Conservation (phyloP, 164 flowering plant species). For the Berberis thunbergii region DNA sequence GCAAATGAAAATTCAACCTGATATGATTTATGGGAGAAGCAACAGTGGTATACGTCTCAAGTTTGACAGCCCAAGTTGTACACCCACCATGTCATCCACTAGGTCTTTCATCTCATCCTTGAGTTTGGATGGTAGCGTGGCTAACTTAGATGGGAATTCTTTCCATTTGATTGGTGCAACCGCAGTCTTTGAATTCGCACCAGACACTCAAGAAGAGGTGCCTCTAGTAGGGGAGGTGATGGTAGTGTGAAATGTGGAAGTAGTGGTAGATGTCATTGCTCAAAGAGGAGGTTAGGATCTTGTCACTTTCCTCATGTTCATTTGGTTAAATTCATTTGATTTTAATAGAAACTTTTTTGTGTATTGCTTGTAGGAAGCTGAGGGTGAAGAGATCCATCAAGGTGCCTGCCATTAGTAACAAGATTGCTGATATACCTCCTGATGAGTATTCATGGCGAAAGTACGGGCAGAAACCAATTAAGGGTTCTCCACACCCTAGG, state of each 20-base stretch:
- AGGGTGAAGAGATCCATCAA: constrained; percentile 89
- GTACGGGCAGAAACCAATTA: constrained; percentile 97
- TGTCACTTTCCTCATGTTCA: not conserved
- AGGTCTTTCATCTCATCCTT: constrained; percentile 88
- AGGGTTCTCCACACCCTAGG: constrained; percentile 99
- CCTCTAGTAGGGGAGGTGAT: constrained; percentile 67
- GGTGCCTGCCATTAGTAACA: constrained; percentile 97
- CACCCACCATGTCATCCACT: constrained; percentile 84
- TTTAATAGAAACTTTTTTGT: not conserved
- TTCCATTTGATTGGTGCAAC: constrained; percentile 62
- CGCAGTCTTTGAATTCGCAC: constrained; percentile 51
- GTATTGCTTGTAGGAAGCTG: constrained; percentile 47
- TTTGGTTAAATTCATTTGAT: not conserved
- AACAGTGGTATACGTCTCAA: constrained; percentile 68
- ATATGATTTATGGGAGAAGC: constrained; percentile 48
- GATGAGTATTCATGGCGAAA: constrained; percentile 98
- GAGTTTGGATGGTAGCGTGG: constrained; percentile 92
- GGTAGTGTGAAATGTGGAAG: constrained; percentile 81
- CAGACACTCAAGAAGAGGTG: constrained; percentile 66
- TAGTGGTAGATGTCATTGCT: constrained; percentile 87
- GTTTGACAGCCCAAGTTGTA: constrained; percentile 77
- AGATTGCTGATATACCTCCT: constrained; percentile 95
- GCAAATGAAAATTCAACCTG: constrained; percentile 65
- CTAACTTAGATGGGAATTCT: constrained; percentile 47
- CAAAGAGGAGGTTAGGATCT: constrained; percentile 73